A percentile compares a stretch with the other conserved stretches of the same genome.
Evolutionary conservation across 2,329 filamentous ascomycete species (phyloP).

Genomic region (Sarocladium brachiariae): DNA sequence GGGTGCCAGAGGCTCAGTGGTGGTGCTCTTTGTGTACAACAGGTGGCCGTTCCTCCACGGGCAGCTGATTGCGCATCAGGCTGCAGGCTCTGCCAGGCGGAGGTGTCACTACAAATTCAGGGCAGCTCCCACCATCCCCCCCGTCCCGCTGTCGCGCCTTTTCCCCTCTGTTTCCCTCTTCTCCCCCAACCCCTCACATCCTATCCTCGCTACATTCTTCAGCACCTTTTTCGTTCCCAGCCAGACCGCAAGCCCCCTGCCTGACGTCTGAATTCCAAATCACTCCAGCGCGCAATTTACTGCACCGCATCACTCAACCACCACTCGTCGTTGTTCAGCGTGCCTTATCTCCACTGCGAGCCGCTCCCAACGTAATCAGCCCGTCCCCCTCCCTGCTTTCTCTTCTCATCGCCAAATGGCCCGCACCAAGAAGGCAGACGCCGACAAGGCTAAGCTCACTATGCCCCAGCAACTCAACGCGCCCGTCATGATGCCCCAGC

Average conservation of each 20-base stretch:
- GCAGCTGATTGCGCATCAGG: slow-evolving; percentile 6
- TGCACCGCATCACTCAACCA: neutral
- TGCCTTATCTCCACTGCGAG: slow-evolving; percentile 4
- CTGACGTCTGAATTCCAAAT: neutral
- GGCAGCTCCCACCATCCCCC: slow-evolving; percentile 10
- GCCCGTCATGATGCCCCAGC: slow-evolving; percentile 32
- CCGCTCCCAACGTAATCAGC: neutral
- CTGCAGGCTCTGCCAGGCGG: slow-evolving; percentile 7
- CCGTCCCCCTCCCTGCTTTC: neutral
- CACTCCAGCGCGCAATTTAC: slow-evolving; percentile 5
- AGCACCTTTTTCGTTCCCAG: neutral
- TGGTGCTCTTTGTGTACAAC: neutral
- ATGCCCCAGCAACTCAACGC: slow-evolving; percentile 19
- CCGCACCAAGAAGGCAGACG: slow-evolving; percentile 37
- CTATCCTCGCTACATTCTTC: neutral
- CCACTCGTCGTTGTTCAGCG: neutral
- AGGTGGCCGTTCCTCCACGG: neutral
- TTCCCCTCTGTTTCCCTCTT: neutral
- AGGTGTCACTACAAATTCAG: slow-evolving; percentile 9
- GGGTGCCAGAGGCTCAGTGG: neutral
- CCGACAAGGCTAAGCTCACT: slow-evolving; percentile 28
- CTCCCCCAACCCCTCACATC: slow-evolving; percentile 6
- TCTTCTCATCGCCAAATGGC: slow-evolving; percentile 28
- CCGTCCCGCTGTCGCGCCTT: slow-evolving; percentile 9
- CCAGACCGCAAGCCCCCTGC: neutral